Evolutionary conservation across 192 early-diverging fungal species (phyloP).

Genomic region (Polychytrium aggregatum): DNA sequence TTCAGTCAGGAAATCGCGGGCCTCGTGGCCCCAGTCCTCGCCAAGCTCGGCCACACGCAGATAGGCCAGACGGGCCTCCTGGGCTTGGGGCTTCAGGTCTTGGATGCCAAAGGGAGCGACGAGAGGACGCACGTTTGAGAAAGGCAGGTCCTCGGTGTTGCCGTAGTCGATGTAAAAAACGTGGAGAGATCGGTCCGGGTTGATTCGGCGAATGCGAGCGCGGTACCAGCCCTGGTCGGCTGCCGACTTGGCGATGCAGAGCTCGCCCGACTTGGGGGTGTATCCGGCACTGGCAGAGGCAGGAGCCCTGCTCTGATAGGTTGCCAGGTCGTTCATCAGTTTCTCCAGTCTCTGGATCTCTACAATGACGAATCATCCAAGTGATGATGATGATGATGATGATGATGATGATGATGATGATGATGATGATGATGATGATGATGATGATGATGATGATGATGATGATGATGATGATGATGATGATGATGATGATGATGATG

Average conservation of each 20-base stretch:
- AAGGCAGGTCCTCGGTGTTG: constrained; percentile 71
- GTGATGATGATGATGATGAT: no score
- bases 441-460: no score
- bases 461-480: no score
- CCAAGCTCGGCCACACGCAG: constrained; percentile 48
- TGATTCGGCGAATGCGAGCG: constrained; percentile 59
- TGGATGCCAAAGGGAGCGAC: constrained; percentile 48
- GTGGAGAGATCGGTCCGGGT: constrained; percentile 45
- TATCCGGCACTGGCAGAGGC: constrained; percentile 15
- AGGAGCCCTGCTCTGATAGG: constrained; percentile 36
- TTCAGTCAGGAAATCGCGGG: constrained; percentile 58
- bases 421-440: no score
- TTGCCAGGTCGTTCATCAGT: constrained; percentile 72
- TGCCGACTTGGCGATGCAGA: constrained; percentile 74
- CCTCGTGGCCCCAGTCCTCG: constrained; percentile 67
- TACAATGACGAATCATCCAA: constrained; percentile 36
- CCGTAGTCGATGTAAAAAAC: constrained; percentile 93
- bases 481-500: no score
- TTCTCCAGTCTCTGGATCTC: constrained; percentile 51
- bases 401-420: no score
- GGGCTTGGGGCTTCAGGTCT: constrained; percentile 56
- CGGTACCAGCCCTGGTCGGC: constrained; percentile 85
- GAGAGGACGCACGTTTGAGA: constrained; percentile 62
- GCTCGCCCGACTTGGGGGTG: constrained; percentile 56
- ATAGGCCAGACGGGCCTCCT: constrained; percentile 77